These are phyloP conservation scores for Hygrophoropsis aurantiaca DNA, from an alignment of 768 basidiomycete species.

Conservation along the genomic window DNA sequence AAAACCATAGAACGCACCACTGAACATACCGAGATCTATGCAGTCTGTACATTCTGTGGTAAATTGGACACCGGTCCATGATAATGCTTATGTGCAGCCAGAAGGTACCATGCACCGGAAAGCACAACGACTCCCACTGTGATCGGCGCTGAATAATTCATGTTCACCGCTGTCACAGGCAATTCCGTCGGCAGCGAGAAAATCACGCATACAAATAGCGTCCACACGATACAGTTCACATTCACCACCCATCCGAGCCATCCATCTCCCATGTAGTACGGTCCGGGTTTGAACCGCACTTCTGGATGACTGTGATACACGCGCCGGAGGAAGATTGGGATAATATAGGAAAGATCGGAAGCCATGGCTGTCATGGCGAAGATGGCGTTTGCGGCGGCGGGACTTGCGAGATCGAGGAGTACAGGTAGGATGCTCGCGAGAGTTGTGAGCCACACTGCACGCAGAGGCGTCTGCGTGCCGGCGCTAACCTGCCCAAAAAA, in stretches of 20 bases:
- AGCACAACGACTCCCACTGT: constrained; percentile 17
- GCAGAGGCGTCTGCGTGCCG: constrained; percentile 53
- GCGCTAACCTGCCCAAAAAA: constrained; percentile 50
- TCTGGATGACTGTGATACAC: constrained; percentile 54
- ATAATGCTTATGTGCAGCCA: constrained; percentile 54
- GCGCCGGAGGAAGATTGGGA: constrained; percentile 54
- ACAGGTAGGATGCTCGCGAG: constrained; percentile 42
- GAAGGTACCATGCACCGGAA: constrained; percentile 51
- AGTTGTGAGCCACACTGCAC: constrained; percentile 54
- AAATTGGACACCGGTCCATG: constrained; percentile 59
- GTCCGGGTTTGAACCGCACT: constrained; percentile 58
- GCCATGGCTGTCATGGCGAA: constrained; percentile 58
- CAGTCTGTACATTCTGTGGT: constrained; percentile 7
- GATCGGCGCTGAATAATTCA: constrained; percentile 51
- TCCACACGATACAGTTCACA: constrained; percentile 45
- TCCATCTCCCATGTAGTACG: constrained; percentile 59
- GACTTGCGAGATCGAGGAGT: constrained; percentile 51
- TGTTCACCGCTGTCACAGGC: constrained; percentile 47
- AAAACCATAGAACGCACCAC: no score
- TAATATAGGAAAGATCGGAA: constrained; percentile 54
- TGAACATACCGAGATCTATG: no score
- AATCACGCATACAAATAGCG: constrained; percentile 44
- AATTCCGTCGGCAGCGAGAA: constrained; percentile 50
- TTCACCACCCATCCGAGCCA: constrained; percentile 45
- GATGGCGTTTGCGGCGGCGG: constrained; percentile 54